Base-by-base conservation (phyloP, 257 asterid genomes). In the Solanum sejunctum region DNA sequence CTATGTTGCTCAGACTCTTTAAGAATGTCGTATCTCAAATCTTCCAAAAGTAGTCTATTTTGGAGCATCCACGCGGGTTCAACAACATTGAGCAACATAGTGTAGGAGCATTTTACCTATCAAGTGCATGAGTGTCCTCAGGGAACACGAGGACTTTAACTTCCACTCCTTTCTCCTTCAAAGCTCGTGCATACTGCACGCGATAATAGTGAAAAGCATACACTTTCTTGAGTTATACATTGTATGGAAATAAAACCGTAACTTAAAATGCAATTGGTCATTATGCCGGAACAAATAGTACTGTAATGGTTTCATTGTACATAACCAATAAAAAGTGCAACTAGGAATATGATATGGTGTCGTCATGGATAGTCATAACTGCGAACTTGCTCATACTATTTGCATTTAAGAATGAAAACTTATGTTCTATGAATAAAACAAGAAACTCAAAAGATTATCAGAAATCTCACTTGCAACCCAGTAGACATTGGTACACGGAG, bases 401-500 rank as follows among this genome's bases (percentile, higher is more conserved):
- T 9, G 52, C 78, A 72, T 41, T 72, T 45, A 20, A 72, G 80
- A 77, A 77, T 5, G 82, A 16, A 26, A 26, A 2, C 15, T 51
- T 16, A 49, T 51, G 82, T 51, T 77, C 9, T 15, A 51, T 5
- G n/a, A 77, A 77, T 26, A 77, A 77, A 77, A 63, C 60, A 82
- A 81, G 36, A 4, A 52, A 21, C 10, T 18, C 10, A 13, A 55
- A 5, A 58, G 77, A n/a, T 54, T 17, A 72, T 75, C 54, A 47
- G 32, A 45, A 20, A 69, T 45, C 92, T 92, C 89, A 95, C 99
- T 86, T 97, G 99, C 85, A 97, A 83, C 67, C 99, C 99, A 26
- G 88, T 93, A 75, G 93, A 92, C 84, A 92, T 85, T 1, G 99
- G 99, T 39, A 97, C 99, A 1, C 99, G 98, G 52, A 94, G 97